These are phyloP conservation scores for Garcia nutans DNA, from an alignment of 345 rosid species.

Conservation along the genomic window DNA sequence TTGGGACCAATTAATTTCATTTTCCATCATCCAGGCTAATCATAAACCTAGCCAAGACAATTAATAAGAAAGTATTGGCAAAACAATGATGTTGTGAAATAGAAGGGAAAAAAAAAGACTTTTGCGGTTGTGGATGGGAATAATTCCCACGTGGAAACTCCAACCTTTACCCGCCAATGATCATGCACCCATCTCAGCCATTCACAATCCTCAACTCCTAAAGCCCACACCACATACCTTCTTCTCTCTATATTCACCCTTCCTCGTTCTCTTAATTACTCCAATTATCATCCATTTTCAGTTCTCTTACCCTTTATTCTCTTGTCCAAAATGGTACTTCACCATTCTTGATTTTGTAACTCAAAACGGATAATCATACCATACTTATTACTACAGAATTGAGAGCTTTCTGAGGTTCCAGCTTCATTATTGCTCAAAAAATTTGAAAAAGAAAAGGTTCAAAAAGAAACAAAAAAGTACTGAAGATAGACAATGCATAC, in stretches of 20 bases:
- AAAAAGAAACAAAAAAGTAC: conserved; percentile 30
- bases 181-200: conserved; percentile 32
- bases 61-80: too few species aligned
- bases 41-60: too few species aligned
- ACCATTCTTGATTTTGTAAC: conserved; percentile 13
- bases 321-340: conserved; percentile 24
- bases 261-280: conserved; percentile 17
- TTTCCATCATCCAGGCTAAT: neutral
- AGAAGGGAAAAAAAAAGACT: conserved; percentile 20
- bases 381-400: neutral
- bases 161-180: conserved; percentile 27
- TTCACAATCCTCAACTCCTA: conserved; percentile 2
- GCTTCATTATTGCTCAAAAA: conserved; percentile 10
- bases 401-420: conserved; percentile 13
- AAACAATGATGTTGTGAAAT: too few species aligned
- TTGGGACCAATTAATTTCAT: too few species aligned
- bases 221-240: conserved; percentile 40
- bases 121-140: conserved; percentile 51
- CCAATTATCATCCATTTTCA: conserved; percentile 22
- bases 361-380: conserved; percentile 24
- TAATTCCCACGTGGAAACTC: conserved; percentile 26
- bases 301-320: neutral
- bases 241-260: neutral
- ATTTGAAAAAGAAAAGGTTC: neutral
- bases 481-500: neutral